Base-by-base conservation (phyloP, 495 filamentous ascomycete species). In the Penicillium lividum region DNA sequence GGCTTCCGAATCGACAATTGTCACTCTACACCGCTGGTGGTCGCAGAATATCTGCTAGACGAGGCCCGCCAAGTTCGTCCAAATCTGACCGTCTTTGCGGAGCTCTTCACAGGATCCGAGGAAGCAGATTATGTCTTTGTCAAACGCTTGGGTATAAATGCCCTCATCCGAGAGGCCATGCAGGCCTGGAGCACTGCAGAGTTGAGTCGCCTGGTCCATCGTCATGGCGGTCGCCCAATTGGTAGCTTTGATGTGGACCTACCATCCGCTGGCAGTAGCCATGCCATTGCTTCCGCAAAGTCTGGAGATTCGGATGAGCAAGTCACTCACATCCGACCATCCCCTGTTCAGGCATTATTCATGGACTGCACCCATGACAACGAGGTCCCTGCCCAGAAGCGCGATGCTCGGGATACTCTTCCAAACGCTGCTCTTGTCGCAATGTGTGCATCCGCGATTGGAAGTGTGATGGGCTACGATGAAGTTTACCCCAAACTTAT, bases 361-460 rank as follows among this genome's bases (percentile, higher is more conserved):
- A 97, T 97, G 91, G 95, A 99, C 67, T 99, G 95, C 70, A 99
- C 95, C 1, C 95, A 99, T 70, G 95, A 99, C 74, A 99, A 99
- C 66, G 94, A 98, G 72, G 85, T 90, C 7, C 95, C 95, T 7
- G 90, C 93, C 1, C 94, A 99, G 73, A 97, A 98, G 73, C 84
- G 95, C 25, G 93, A 97, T 69, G 93, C 91, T 25, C 83, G 91
- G 52, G 95, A 99, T 68, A 98, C 95, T 0, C 79, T 99, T 15
- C 91, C 95, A n/a, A 98, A 94, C 66, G 91, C 93, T 40, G 95
- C 95, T 16, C 80, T 99, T 10, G 93, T 98, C 22, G 86, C 84
- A 53, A 97, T 99, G 92, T 99, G 95, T 72, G 86, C 92, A 27
- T 96, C 89, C 60, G 90, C 92, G 1, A 91, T 87, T 30, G 95